Base-by-base conservation (phyloP, 768 basidiomycete species). In the Nidularia sp. region DNA sequence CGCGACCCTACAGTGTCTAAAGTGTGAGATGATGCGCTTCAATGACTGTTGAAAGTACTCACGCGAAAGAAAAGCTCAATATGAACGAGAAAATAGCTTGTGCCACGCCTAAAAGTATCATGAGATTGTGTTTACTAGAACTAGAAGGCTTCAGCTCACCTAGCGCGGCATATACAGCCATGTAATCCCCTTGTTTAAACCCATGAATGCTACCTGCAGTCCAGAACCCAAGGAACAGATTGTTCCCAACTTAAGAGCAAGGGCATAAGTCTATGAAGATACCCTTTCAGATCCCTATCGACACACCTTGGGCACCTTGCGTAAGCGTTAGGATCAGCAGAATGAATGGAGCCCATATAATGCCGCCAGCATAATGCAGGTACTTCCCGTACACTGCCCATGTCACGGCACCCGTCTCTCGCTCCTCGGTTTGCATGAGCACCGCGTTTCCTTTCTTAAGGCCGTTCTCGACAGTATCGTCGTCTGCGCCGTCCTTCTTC, bases 151-250 rank as follows among this genome's bases (percentile, higher is more conserved):
- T 18, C 2, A 44, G 56, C 69, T 5, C 35, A 75, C 75, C 77
- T 29, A 81, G 61, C 3, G 66, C 70, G 29, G 73, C 74, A 52
- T 81, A 81, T 1, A 79, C 64, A 54, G 68, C 86, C 80, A 91
- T 90, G 63, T 91, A 91, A 31, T 83, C 69, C 0, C 76, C 79
- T 61, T 86, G 78, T 2, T 35, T 61, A 60, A 88, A 85, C 2
- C 80, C 76, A 4, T 57, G 53, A 13, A 90, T 77, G n/a, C 69
- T 77, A 15, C 70, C 52, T 0, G 73, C 72, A 0, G 84, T 83
- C 88, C 88, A 91, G 57, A 84, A 88, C 0, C 87, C 87, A 15
- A 91, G 74, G 69, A 86, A 82, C 4, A 91, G 63, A 32, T 78
- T 84, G 56, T 80, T 84, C 0, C 75, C 80, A 32, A 90, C 86